Conservation (phyloP, 1,139 yeast genomes). For the Saccharomyces hybrid region DNA sequence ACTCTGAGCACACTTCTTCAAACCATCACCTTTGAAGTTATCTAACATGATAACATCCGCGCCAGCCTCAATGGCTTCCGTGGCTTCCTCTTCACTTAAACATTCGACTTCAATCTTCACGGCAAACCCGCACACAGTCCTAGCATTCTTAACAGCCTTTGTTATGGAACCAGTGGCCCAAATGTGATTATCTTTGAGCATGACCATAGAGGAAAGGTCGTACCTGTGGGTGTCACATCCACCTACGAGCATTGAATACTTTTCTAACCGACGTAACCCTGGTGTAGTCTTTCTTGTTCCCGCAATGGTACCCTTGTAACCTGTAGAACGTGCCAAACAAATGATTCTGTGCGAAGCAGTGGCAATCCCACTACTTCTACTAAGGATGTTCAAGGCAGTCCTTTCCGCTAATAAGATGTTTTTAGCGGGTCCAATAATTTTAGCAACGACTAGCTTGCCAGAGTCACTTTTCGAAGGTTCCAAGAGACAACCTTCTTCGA, state of each 20-base stretch:
- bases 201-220: slow-evolving; percentile 88
- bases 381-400: slow-evolving; percentile 72
- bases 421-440: slow-evolving; percentile 72
- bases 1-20: slow-evolving; percentile 56
- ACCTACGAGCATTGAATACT: slow-evolving; percentile 91
- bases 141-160: slow-evolving; percentile 68
- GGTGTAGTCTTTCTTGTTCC: slow-evolving; percentile 99
- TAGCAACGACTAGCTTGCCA: slow-evolving; percentile 68
- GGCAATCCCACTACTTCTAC: slow-evolving; percentile 87
- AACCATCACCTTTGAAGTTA: slow-evolving; percentile 64
- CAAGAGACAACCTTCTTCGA: slow-evolving; percentile 58
- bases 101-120: slow-evolving; percentile 91
- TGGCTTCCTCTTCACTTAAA: slow-evolving; percentile 72
- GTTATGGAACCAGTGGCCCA: slow-evolving; percentile 91
- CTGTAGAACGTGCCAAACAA: slow-evolving; percentile 56
- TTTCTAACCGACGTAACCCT: slow-evolving; percentile 78
- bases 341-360: slow-evolving; percentile 59
- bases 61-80: slow-evolving; percentile 88
- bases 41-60: slow-evolving; percentile 96
- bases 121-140: slow-evolving; percentile 79
- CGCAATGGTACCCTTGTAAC: slow-evolving; percentile 78
- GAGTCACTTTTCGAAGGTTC: slow-evolving; percentile 37
- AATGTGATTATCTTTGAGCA: slow-evolving; percentile 91
- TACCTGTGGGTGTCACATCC: slow-evolving; percentile 91
- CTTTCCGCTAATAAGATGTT: slow-evolving; percentile 77